Evolutionary conservation across 2,329 filamentous ascomycete species (phyloP), one percentile per base, ranked within the genome.

Genomic region (Basipetospora sp.): DNA sequence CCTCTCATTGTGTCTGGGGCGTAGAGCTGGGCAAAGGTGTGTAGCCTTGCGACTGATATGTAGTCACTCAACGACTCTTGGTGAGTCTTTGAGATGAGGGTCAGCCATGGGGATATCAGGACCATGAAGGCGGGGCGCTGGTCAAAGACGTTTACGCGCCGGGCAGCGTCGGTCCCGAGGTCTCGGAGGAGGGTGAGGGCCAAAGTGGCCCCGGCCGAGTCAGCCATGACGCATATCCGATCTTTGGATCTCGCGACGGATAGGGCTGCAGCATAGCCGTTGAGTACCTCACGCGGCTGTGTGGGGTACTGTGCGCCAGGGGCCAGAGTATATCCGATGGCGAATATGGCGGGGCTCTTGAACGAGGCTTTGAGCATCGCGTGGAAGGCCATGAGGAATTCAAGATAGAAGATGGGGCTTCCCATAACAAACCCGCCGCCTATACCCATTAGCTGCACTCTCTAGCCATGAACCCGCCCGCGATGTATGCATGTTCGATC

Each of bases 341-440:
- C 74, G 50, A 90, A 85, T 3, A 90, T 69, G 16, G 80, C 79
- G 1, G 84, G 84, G 49, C 87, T 90, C 8, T 60, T 53, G 53
- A 80, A 88, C 2, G 79, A 80, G 14, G 65, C 61, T 36, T 69
- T 59, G 39, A 72, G 65, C 28, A 92, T 64, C 31, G 67, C 63
- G 10, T 82, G 60, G 77, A 79, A 85, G 8, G 74, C 71, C 38
- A 88, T 61, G 3, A 92, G 64, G 46, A 88, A 90, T 49, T 92
- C 85, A 26, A 87, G 69, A 53, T 92, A 92, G 55, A 92, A 92
- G 58, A 80, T 81, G 14, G 70, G 65, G 10, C 80, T 85, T 3
- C 84, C 85, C 77, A 92, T 82, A 5, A 74, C 73, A 53, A 92
- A 90, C 1, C 85, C 85, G 16, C 85, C 85, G 13, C 80, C 76